Percentiles rank a stretch among this genome's conserved stretches.
phyloP scores from a whole-genome alignment of 2,329 filamentous ascomycete genomes.

The Diaporthe destruens region DNA sequence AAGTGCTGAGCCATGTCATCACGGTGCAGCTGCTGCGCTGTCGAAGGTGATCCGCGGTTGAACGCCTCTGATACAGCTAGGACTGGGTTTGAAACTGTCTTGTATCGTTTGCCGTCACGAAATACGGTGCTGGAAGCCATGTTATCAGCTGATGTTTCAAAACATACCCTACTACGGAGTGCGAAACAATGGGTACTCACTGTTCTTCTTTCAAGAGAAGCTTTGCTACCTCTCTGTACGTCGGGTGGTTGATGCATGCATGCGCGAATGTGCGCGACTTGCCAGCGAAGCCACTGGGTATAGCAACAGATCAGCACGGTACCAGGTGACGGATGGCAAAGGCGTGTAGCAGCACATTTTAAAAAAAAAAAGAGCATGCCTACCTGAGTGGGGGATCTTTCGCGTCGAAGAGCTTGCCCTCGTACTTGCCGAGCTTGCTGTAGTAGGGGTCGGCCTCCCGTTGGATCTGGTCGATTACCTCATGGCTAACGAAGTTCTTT shows the following conservation, averaged over 20 bases:
- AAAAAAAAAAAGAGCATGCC: too few relatives aligned
- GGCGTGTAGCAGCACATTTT: not conserved
- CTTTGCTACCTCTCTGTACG: not conserved
- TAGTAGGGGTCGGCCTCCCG: not conserved
- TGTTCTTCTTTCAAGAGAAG: not conserved
- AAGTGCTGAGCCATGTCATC: not conserved
- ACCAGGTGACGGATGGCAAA: not conserved
- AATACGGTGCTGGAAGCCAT: not conserved
- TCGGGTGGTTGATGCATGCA: not conserved
- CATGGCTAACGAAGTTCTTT: not conserved
- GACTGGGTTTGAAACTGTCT: not conserved
- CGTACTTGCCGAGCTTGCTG: not conserved
- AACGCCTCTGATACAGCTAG: not conserved
- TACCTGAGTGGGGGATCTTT: not conserved
- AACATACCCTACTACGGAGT: too few relatives aligned
- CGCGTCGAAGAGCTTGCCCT: not conserved
- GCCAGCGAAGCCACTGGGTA: not conserved
- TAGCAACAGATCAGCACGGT: not conserved
- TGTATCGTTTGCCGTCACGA: not conserved
- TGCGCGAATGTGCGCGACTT: not conserved
- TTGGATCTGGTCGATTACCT: not conserved
- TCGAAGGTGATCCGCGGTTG: not conserved
- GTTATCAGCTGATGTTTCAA: not conserved
- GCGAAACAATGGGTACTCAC: not conserved
- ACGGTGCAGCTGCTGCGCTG: not conserved